Evolutionary conservation across 768 basidiomycete species (phyloP), one percentile per base, ranked within the genome.

Genomic region (Kwoniella pini): DNA sequence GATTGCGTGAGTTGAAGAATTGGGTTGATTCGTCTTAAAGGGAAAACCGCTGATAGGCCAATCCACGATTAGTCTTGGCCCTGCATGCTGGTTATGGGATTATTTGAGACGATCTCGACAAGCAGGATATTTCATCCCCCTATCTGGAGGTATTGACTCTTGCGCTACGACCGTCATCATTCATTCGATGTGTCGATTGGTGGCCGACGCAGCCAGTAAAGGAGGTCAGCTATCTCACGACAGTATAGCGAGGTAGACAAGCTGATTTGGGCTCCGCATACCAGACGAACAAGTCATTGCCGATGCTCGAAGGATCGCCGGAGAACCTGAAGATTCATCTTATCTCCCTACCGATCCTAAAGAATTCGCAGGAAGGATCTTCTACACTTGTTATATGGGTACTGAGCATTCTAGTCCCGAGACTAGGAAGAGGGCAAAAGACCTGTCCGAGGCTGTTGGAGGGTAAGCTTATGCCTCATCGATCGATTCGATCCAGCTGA

Each of bases 81-180:
- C 96, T 6, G 96, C 95, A 15, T 98, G 96, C 74, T 99, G 96
- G 96, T 82, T 99, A n/a, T 99, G 96, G 96, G 96, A 99, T 76
- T 99, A 98, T 73, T 85, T 99, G 28, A 84, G 96, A 36, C 86
- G 96, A 43, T 98, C 95, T 4, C 83, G 90, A 9, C 91, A 88
- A 0, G 90, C 92, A 65, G 96, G 96, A 2, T 98, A 94, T 80
- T 98, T 98, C 71, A 80, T 98, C 21, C 95, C 96, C 0, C 82
- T 99, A 13, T 93, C 91, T 57, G 95, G 96, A 9, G 96, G 96
- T 15, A 91, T 99, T 57, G 96, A 99, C 77, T 93, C 91, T 68
- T 99, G 96, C 71, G 92, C 96, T 1, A 99, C 96, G 2, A 89
- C 96, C 0, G 86, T 90, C 44, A 98, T 99, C 65, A 90, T 96